Evolutionary conservation across 2,329 filamentous ascomycete species (phyloP).

Genomic region (Magnaporthales sp.): DNA sequence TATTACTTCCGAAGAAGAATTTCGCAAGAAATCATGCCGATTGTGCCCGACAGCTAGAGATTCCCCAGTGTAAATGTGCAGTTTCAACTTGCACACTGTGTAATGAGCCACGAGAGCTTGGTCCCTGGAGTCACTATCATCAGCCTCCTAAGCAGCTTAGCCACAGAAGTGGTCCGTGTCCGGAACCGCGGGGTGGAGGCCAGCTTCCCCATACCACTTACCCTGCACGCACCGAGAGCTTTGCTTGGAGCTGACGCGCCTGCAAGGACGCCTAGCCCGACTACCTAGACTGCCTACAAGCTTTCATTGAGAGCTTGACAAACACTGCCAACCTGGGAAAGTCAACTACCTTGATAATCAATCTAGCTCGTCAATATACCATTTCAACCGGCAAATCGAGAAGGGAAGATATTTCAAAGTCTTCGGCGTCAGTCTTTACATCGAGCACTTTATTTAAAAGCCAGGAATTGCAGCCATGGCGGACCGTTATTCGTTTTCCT

Average conservation of each 20-base stretch:
- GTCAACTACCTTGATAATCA: not conserved
- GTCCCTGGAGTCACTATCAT: too few species aligned
- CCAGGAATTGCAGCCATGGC: constrained; percentile 56
- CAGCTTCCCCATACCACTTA: too few species aligned
- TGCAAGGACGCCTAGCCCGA: not conserved
- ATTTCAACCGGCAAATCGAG: not conserved
- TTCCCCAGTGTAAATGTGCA: not conserved
- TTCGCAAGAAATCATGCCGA: not conserved
- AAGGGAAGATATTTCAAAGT: not conserved
- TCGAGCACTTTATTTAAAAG: not conserved
- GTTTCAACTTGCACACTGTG: not conserved
- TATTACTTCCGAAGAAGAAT: not conserved
- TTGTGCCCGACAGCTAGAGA: not conserved
- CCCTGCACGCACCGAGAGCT: too few species aligned
- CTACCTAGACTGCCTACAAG: too few species aligned
- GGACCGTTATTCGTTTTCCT: constrained; percentile 97
- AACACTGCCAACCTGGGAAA: not conserved
- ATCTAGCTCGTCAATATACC: not conserved
- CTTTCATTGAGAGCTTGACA: not conserved
- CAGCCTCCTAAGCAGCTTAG: not conserved
- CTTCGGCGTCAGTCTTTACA: not conserved
- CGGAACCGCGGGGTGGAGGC: not conserved
- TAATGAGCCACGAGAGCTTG: not conserved
- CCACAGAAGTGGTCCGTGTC: not conserved
- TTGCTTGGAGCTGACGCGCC: not conserved